phyloP scores from a whole-genome alignment of 202 grass and related monocot genomes.

The Carex sylvatica region DNA sequence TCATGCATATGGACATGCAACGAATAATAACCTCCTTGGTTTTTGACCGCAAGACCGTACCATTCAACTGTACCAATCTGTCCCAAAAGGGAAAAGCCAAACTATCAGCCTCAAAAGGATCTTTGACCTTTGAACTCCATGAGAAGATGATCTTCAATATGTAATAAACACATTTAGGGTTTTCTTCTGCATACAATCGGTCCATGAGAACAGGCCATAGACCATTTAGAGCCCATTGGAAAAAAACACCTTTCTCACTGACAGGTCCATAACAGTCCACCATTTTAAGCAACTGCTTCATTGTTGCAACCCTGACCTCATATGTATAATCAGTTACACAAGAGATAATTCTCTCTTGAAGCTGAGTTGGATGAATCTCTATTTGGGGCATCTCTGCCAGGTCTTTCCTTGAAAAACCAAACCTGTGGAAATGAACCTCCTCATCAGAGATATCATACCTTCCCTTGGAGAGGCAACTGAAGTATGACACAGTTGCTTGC shows the following conservation, averaged over 20 bases:
- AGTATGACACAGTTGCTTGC: conserved; percentile 83
- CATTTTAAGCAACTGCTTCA: conserved; percentile 79
- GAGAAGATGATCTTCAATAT: conserved; percentile 77
- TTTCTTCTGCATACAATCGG: conserved; percentile 62
- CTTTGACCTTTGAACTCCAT: conserved; percentile 55
- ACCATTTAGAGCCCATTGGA: conserved; percentile 61
- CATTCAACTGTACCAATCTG: conserved; percentile 69
- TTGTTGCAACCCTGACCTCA: conserved; percentile 74
- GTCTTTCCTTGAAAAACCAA: conserved; percentile 34
- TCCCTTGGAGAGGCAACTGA: conserved; percentile 59
- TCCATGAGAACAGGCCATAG: conserved; percentile 56
- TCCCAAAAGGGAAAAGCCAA: conserved; percentile 68
- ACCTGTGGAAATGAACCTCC: conserved; percentile 46
- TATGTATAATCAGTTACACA: conserved; percentile 70
- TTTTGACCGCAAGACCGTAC: conserved; percentile 56
- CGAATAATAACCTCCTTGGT: conserved; percentile 73
- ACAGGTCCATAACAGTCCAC: conserved; percentile 47
- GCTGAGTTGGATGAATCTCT: conserved; percentile 38
- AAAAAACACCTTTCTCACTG: conserved; percentile 39
- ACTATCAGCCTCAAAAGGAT: conserved; percentile 42
- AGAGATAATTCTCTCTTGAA: conserved; percentile 69
- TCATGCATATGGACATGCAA: conserved; percentile 91
- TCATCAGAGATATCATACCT: conserved; percentile 43
- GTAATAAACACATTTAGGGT: conserved; percentile 88
- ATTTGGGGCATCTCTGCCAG: conserved; percentile 30